A percentile compares a stretch with the other conserved stretches of the same genome.
phyloP scores from a whole-genome alignment of 306 rosid species.

The Spatholobus suberectus region DNA sequence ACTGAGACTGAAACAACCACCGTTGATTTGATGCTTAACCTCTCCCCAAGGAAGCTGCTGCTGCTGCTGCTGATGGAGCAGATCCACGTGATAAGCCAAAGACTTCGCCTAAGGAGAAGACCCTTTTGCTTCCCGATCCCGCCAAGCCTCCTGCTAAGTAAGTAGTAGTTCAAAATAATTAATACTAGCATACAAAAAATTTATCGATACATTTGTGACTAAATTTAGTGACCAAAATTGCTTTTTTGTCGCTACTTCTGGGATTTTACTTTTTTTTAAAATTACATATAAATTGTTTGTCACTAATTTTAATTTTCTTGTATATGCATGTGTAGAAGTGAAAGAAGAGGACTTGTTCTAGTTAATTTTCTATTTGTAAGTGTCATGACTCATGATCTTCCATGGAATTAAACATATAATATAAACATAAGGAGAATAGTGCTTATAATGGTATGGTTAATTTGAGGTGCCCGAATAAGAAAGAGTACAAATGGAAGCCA shows the following conservation, averaged over 20 bases:
- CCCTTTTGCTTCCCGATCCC: conserved; percentile 63
- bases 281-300: too few relatives aligned
- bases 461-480: neutral
- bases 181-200: neutral
- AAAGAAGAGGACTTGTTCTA: neutral
- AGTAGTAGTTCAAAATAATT: conserved; percentile 33
- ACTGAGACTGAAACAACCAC: conserved; percentile 39
- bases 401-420: neutral
- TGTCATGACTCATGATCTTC: neutral
- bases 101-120: conserved; percentile 50
- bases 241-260: too few relatives aligned
- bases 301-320: too few relatives aligned
- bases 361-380: neutral
- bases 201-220: too few relatives aligned
- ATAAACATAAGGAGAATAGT: neutral
- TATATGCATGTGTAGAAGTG: neutral
- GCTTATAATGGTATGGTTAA: neutral
- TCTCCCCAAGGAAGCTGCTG: conserved; percentile 47
- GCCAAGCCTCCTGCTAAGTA: conserved; percentile 90
- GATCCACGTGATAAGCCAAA: conserved; percentile 48
- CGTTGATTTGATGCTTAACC: conserved; percentile 66
- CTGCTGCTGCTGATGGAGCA: neutral
- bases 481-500: neutral
- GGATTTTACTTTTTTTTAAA: too few relatives aligned
- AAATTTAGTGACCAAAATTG: too few relatives aligned